phyloP scores from a whole-genome alignment of 345 rosid species.

The Brassica napus region Da-Ae NC_063443.1:11565001-11565500 shows the following conservation, averaged over 20 bases:
- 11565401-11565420: background rate
- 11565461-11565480: slow-evolving; percentile 52
- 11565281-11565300: slow-evolving; percentile 80
- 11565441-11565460: slow-evolving; percentile 10
- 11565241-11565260: slow-evolving; percentile 28
- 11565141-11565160: slow-evolving; percentile 84
- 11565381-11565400: background rate
- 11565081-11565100: slow-evolving; percentile 81
- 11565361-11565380: background rate
- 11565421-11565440: slow-evolving; percentile 9
- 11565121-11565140: slow-evolving; percentile 85
- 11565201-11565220: slow-evolving; percentile 13
- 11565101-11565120: slow-evolving; percentile 86
- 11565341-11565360: slow-evolving; percentile 17
- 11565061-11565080: slow-evolving; percentile 87
- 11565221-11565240: background rate
- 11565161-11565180: slow-evolving; percentile 50
- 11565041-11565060: slow-evolving; percentile 62
- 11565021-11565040: slow-evolving; percentile 25
- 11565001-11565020: slow-evolving; percentile 3
- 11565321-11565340: slow-evolving; percentile 10
- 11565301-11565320: slow-evolving; percentile 76
- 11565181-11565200: slow-evolving; percentile 91
- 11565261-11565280: slow-evolving; percentile 74
- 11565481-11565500: slow-evolving; percentile 56